Percentiles rank a stretch among this genome's conserved stretches.
Conservation (phyloP, 1,284 basidiomycete species). For the Trametes versicolor region DNA sequence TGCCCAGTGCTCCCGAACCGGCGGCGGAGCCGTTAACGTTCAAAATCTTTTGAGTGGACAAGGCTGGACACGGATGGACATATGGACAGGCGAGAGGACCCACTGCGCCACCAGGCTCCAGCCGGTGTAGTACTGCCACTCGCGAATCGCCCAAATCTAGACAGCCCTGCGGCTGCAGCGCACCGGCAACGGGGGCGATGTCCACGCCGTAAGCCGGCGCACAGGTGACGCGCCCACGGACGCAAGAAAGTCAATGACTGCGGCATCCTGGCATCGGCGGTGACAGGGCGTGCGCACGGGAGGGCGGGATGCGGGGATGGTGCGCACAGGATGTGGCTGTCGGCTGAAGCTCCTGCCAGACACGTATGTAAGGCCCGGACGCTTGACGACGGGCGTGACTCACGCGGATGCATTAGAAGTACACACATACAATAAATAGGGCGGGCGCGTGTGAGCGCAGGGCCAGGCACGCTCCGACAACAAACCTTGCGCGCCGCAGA, state of each 20-base stretch:
- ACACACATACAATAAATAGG: constrained; percentile 8
- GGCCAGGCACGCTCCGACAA: constrained; percentile 11
- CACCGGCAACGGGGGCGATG: constrained; percentile 2
- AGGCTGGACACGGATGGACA: no score
- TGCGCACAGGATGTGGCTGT: neutral
- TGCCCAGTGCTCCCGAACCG: no score
- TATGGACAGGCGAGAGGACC: neutral
- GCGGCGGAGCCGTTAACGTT: no score
- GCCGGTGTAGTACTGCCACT: constrained; percentile 7
- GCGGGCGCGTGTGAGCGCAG: constrained; percentile 6
- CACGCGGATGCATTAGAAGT: constrained; percentile 7
- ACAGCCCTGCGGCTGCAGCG: neutral
- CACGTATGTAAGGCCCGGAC: neutral
- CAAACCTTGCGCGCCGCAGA: constrained; percentile 8
- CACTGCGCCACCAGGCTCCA: neutral
- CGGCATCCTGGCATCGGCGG: constrained; percentile 1
- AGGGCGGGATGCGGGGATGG: neutral
- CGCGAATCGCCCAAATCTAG: constrained; percentile 7
- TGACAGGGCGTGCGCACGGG: neutral
- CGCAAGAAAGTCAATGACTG: neutral
- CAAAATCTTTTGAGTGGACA: no score
- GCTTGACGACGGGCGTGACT: neutral
- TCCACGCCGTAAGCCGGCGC: neutral
- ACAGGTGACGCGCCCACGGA: neutral
- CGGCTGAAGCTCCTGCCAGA: neutral